Evolutionary conservation across 768 basidiomycete genomes (phyloP).

Genomic region (Boletus pseudo-olivaceus): DNA sequence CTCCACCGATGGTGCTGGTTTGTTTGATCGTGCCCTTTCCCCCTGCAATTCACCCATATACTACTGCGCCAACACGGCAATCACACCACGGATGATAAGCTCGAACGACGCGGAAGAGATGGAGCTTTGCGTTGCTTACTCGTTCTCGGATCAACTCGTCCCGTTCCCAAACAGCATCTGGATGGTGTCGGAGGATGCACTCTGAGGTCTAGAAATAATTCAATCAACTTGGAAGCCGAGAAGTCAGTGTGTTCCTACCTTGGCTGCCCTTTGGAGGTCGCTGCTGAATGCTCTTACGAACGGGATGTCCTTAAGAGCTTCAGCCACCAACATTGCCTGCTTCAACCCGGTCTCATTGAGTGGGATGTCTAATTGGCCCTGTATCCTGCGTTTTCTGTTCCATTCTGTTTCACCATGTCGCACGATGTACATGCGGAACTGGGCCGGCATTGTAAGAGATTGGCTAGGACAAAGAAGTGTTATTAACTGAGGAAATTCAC

Average conservation of each 20-base stretch:
- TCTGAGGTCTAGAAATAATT: slow-evolving; percentile 55
- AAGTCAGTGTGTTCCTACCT: slow-evolving; percentile 41
- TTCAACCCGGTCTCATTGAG: slow-evolving; percentile 59
- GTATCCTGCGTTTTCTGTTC: slow-evolving; percentile 60
- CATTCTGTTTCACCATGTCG: slow-evolving; percentile 79
- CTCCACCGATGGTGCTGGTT: slow-evolving; percentile 24
- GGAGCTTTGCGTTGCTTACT: slow-evolving; percentile 36
- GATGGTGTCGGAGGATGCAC: slow-evolving; percentile 54
- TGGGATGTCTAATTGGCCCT: slow-evolving; percentile 70
- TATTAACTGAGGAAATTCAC: too few species aligned
- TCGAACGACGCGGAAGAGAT: background rate
- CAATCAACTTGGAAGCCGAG: background rate
- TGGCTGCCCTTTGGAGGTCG: slow-evolving; percentile 64
- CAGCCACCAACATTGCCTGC: slow-evolving; percentile 57
- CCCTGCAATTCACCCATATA: slow-evolving; percentile 64
- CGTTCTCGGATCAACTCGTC: slow-evolving; percentile 59
- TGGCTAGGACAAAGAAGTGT: background rate
- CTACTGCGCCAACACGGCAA: slow-evolving; percentile 31
- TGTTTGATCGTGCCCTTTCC: slow-evolving; percentile 14
- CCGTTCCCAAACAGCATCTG: slow-evolving; percentile 40
- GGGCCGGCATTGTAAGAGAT: slow-evolving; percentile 23
- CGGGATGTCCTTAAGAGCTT: slow-evolving; percentile 47
- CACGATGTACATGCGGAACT: slow-evolving; percentile 57
- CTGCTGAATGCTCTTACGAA: slow-evolving; percentile 67
- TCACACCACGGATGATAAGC: background rate